Evolutionary conservation across 2,329 filamentous ascomycete species (phyloP), one percentile per base, ranked within the genome.

Genomic region (Verticillium dahliae): DNA sequence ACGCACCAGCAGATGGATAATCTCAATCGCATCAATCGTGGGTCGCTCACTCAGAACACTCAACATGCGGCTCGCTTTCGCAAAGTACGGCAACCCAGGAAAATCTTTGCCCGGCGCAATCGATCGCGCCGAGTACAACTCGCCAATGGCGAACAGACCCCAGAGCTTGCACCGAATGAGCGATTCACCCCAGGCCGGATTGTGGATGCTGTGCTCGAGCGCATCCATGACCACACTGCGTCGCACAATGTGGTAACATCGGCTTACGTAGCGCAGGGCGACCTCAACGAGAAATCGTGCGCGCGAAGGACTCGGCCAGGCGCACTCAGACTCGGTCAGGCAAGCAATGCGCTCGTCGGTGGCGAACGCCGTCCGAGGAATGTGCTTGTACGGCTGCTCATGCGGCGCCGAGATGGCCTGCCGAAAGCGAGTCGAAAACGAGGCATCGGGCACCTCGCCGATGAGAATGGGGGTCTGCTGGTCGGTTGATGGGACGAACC

Each of bases 111-210:
- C 72, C 0, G 71, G 68, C 2, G 73, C 72, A 22, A 50, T 50
- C 2, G 74, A 72, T n/a, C 76, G 69, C 0, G 73, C 75, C 0
- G 78, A 79, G 35, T 79, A 80, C 37, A 77, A 73, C 62, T 80
- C 78, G 0, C 79, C 79, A 6, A 81, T 71, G 0, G 79, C 79
- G 62, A 81, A 78, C 3, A 81, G 55, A 0, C 75, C 76, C 70
- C 76, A 78, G 0, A 81, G 61, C 56, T 79, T 79, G 63, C 76
- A 76, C 13, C 70, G 72, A 0, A 72, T 62, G 0, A 78, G 63
- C 0, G 71, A 69, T 45, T 74, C 72, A 5, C 69, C 70, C 11
- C 71, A 72, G 6, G 68, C 65, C 2, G 71, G 69, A 41, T 75
- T 72, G 57, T 71, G 67, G n/a, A 78, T 72, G 0, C 72, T 69